Evolutionary conservation across 2,329 filamentous ascomycete species (phyloP).

Genomic region (Diaporthe humulicola): DNA sequence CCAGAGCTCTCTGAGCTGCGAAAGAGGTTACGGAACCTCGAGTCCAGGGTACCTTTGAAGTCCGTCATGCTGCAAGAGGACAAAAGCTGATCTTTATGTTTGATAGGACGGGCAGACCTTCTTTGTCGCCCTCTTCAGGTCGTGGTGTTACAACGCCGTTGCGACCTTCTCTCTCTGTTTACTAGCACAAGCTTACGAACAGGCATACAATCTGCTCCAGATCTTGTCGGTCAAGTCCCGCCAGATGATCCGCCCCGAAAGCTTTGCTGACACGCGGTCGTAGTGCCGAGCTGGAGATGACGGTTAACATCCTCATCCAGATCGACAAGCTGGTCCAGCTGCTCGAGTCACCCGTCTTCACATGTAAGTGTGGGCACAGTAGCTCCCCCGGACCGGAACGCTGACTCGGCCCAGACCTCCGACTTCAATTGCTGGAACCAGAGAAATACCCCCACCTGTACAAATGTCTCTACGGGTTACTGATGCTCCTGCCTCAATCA

Average conservation of each 20-base stretch:
- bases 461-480: slow-evolving; percentile 95
- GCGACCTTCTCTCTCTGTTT: slow-evolving; percentile 97
- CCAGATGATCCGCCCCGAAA: neutral
- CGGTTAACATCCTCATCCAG: slow-evolving; percentile 97
- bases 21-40: slow-evolving; percentile 89
- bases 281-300: slow-evolving; percentile 97
- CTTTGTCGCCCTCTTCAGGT: slow-evolving; percentile 93
- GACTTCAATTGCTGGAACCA: slow-evolving; percentile 93
- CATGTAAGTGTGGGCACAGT: slow-evolving; percentile 72
- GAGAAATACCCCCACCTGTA: slow-evolving; percentile 96
- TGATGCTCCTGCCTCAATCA: slow-evolving; percentile 99
- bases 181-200: slow-evolving; percentile 96
- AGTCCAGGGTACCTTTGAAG: slow-evolving; percentile 74
- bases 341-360: slow-evolving; percentile 97
- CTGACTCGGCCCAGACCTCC: slow-evolving; percentile 75
- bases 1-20: slow-evolving; percentile 92
- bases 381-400: neutral
- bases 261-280: slow-evolving; percentile 43
- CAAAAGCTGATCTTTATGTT: neutral
- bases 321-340: slow-evolving; percentile 98
- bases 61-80: neutral
- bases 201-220: slow-evolving; percentile 94
- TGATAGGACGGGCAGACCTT: slow-evolving; percentile 89
- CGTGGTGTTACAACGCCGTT: slow-evolving; percentile 98
- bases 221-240: slow-evolving; percentile 76